Evolutionary conservation across 78 protist species (phyloP).

Genomic region (slime mould (Dictyostelium discoideum)): DNA sequence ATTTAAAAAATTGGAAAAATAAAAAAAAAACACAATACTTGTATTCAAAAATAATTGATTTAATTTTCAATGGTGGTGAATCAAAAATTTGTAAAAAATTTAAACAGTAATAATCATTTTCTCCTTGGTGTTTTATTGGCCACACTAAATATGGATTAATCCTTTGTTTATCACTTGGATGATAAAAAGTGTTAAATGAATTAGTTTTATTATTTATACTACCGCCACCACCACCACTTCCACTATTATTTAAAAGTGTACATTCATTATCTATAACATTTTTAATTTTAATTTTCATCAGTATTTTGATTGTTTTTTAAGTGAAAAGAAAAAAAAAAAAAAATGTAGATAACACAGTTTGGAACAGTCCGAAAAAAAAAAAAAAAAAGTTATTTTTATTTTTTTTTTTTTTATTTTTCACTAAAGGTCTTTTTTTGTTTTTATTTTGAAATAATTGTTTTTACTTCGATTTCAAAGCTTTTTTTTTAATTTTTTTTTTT

Average conservation of each 20-base stretch:
- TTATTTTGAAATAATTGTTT: no score
- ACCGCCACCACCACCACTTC: background rate
- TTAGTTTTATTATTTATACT: background rate
- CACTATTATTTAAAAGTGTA: background rate
- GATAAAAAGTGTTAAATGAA: background rate
- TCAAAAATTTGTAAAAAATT: background rate
- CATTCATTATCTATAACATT: background rate
- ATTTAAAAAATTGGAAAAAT: no score
- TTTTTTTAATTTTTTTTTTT: no score
- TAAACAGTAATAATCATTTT: background rate
- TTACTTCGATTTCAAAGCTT: no score
- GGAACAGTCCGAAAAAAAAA: no score
- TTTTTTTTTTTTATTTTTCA: no score
- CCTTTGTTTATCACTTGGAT: background rate
- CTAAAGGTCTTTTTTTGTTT: no score
- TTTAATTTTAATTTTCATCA: background rate
- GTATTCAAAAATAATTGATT: background rate
- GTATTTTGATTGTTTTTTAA: background rate
- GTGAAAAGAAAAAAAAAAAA: background rate
- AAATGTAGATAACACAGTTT: no score
- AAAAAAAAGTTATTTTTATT: no score
- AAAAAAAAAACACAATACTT: background rate
- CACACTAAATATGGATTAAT: background rate
- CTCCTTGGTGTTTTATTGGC: background rate
- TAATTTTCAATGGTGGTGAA: background rate